Percentiles rank a stretch among this genome's conserved stretches.
phyloP scores from a whole-genome alignment of 225 moss, liverwort and hornwort species.

The Pleurozium schreberi region DNA sequence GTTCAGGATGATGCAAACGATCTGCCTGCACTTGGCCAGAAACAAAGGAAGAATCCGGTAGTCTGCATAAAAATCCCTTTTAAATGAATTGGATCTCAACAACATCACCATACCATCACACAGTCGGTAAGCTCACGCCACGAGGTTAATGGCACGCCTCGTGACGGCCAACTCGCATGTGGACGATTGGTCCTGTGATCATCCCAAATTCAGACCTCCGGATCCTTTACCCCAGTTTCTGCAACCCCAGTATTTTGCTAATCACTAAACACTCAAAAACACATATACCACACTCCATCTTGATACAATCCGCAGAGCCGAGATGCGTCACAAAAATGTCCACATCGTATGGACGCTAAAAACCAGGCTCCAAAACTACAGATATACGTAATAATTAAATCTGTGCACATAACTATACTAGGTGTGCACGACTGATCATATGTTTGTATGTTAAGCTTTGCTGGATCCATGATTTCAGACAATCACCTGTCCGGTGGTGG shows the following conservation, averaged over 20 bases:
- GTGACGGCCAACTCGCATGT: constrained; percentile 8
- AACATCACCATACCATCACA: not conserved
- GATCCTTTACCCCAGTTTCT: not conserved
- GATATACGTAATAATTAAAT: not conserved
- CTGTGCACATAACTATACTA: not conserved
- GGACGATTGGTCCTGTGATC: not conserved
- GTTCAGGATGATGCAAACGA: constrained; percentile 3
- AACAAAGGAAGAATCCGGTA: not conserved
- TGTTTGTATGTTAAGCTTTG: too few relatives aligned
- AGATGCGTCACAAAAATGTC: constrained; percentile 15
- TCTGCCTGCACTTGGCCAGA: not conserved
- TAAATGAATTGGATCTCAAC: not conserved
- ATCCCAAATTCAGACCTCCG: not conserved
- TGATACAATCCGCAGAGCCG: constrained; percentile 8
- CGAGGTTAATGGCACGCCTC: not conserved
- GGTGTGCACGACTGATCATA: not conserved
- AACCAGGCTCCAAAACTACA: not conserved
- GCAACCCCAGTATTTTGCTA: not conserved
- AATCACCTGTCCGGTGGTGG: constrained; percentile 45
- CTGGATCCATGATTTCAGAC: constrained; percentile 1
- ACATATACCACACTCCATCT: not conserved
- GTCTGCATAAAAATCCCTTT: not conserved
- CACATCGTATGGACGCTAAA: not conserved
- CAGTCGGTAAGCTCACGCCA: constrained; percentile 16
- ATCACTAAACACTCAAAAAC: not conserved